These are phyloP conservation scores for Metschnikowia cubensis DNA, from an alignment of 805 yeast genomes.

Conservation along the genomic window DNA sequence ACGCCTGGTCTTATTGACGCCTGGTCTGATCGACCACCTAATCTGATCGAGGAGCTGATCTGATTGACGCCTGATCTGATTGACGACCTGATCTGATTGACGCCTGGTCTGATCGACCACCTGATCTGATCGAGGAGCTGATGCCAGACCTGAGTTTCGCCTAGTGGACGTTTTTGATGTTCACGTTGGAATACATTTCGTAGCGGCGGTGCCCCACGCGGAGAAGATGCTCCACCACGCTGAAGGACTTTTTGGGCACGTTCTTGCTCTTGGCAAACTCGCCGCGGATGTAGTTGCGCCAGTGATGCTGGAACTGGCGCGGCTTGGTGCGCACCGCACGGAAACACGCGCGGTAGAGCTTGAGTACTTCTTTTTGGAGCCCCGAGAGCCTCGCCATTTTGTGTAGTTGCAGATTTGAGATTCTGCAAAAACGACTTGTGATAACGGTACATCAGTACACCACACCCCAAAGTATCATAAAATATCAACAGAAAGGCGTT, in stretches of 20 bases:
- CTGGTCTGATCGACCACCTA: too few species aligned
- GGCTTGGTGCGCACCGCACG: conserved; percentile 48
- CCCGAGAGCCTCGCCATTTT: conserved; percentile 41
- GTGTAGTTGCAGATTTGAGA: not conserved
- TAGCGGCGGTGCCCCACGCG: conserved; percentile 69
- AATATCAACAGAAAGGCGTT: too few species aligned
- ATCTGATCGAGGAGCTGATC: too few species aligned
- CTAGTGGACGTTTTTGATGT: conserved; percentile 69
- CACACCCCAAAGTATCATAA: not conserved
- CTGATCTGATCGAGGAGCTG: too few species aligned
- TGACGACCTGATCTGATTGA: too few species aligned
- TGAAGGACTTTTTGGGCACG: conserved; percentile 73
- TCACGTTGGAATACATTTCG: conserved; percentile 69
- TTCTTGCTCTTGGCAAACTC: conserved; percentile 59
- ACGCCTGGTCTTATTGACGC: too few species aligned
- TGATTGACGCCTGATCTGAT: too few species aligned
- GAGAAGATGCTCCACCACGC: conserved; percentile 79
- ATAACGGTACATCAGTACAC: not conserved
- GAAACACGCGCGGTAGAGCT: conserved; percentile 47
- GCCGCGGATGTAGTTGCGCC: conserved; percentile 44
- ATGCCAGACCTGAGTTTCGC: too few species aligned
- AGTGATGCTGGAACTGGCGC: conserved; percentile 37
- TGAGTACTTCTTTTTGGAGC: conserved; percentile 44
- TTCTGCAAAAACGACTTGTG: too few species aligned
- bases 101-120: too few species aligned